Percentiles rank a stretch among this genome's conserved stretches.
Conservation (phyloP, 352 stramenopile genomes). For the Phytophthora syringae region DNA sequence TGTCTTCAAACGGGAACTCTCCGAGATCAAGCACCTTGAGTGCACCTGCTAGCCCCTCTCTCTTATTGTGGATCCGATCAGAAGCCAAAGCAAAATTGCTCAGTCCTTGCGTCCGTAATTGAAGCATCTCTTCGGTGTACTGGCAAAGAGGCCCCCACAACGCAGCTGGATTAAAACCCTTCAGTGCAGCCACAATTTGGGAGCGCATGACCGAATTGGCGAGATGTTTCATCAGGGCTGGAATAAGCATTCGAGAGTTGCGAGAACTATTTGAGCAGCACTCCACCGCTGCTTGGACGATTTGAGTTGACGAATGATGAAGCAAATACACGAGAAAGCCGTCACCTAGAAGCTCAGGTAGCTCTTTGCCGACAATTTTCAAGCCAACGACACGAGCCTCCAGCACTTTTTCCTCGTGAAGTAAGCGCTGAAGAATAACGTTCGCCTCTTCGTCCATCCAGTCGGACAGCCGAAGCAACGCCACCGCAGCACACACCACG, state of each 20-base stretch:
- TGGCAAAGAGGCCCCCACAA: conserved; percentile 76
- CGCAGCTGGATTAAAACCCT: conserved; percentile 68
- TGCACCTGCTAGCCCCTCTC: conserved; percentile 64
- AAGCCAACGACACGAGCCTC: conserved; percentile 81
- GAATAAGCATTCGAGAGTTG: conserved; percentile 85
- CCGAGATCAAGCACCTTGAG: conserved; percentile 70
- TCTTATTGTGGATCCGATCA: conserved; percentile 43
- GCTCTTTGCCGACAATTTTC: conserved; percentile 82
- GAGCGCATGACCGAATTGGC: conserved; percentile 66
- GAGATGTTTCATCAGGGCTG: conserved; percentile 81
- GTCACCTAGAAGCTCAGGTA: conserved; percentile 83
- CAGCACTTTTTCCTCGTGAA: conserved; percentile 80
- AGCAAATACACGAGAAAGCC: conserved; percentile 88
- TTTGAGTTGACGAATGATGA: conserved; percentile 69
- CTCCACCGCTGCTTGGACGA: conserved; percentile 82
- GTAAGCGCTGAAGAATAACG: conserved; percentile 72
- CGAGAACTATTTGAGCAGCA: conserved; percentile 81
- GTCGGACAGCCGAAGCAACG: conserved; percentile 72
- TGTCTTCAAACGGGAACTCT: conserved; percentile 70
- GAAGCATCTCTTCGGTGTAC: conserved; percentile 58
- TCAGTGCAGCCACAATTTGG: conserved; percentile 73
- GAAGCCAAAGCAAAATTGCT: conserved; percentile 25
- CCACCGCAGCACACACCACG: conserved; percentile 76
- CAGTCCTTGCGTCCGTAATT: conserved; percentile 13
- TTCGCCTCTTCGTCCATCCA: conserved; percentile 91